Conservation (phyloP, 768 basidiomycete species). For the Amanita polypyramis region DNA sequence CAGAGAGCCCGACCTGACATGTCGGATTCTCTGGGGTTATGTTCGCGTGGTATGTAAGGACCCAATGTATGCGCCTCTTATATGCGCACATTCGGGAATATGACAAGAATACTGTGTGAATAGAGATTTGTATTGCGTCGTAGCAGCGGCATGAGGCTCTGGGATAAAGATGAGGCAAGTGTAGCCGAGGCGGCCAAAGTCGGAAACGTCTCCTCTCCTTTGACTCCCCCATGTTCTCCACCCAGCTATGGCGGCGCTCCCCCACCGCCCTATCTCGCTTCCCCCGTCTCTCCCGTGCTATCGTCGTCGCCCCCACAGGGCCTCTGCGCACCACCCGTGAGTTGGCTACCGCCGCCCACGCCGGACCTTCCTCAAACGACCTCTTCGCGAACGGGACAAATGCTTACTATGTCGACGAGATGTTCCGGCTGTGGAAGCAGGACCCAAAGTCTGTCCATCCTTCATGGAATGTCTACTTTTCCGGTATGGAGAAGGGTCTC, state of each 20-base stretch:
- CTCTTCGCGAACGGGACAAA: constrained; percentile 92
- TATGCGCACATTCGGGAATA: no score
- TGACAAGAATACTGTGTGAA: no score
- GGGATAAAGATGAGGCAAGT: no score
- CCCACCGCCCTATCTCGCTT: constrained; percentile 14
- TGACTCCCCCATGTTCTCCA: constrained; percentile 20
- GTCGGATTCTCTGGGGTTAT: no score
- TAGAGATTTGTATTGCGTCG: no score
- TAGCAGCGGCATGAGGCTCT: no score
- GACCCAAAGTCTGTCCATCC: constrained; percentile 88
- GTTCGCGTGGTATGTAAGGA: no score
- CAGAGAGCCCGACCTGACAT: no score
- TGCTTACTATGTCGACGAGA: constrained; percentile 92
- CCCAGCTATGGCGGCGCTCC: constrained; percentile 23
- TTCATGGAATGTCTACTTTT: constrained; percentile 93
- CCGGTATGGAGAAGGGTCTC: constrained; percentile 84
- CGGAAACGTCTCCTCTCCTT: neutral
- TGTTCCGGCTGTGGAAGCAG: constrained; percentile 88
- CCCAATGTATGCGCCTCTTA: no score
- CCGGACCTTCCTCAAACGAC: constrained; percentile 71
- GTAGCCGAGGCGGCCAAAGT: no score
- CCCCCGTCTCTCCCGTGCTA: constrained; percentile 9
- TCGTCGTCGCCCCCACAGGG: constrained; percentile 7
- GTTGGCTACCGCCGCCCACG: constrained; percentile 36
- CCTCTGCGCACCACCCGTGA: constrained; percentile 17